A percentile compares a stretch with the other conserved stretches of the same genome.
phyloP scores from a whole-genome alignment of 1,139 yeast genomes.

The Geotrichum australiense region DNA sequence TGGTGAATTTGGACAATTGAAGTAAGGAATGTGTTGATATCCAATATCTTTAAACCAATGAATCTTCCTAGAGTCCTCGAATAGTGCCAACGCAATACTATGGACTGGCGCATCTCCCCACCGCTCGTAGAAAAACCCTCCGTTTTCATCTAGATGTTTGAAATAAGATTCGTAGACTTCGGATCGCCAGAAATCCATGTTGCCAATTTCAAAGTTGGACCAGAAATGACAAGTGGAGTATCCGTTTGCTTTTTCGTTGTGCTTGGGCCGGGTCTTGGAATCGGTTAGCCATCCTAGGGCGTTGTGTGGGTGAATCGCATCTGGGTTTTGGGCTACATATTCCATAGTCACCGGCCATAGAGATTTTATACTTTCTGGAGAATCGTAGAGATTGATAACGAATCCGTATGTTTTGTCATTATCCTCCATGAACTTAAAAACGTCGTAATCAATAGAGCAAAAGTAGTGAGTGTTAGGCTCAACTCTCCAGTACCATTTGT shows the following conservation, averaged over 20 bases:
- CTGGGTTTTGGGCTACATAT: slow-evolving; percentile 47
- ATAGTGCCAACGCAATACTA: slow-evolving; percentile 63
- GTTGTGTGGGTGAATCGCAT: slow-evolving; percentile 55
- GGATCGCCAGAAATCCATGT: slow-evolving; percentile 68
- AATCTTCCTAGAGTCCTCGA: slow-evolving; percentile 59
- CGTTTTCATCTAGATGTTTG: slow-evolving; percentile 54
- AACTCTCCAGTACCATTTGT: slow-evolving; percentile 61
- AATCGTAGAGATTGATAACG: slow-evolving; percentile 55
- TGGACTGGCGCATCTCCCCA: slow-evolving; percentile 96
- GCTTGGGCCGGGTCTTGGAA: slow-evolving; percentile 8
- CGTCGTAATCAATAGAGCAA: slow-evolving; percentile 59
- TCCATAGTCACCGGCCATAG: slow-evolving; percentile 42
- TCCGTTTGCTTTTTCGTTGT: slow-evolving; percentile 43
- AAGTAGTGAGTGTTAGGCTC: slow-evolving; percentile 61
- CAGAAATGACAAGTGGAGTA: slow-evolving; percentile 82
- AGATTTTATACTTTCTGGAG: slow-evolving; percentile 50
- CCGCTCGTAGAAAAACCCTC: slow-evolving; percentile 79
- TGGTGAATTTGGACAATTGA: slow-evolving; percentile 59
- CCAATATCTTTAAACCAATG: slow-evolving; percentile 93
- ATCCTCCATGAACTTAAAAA: slow-evolving; percentile 60
- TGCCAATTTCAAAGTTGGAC: slow-evolving; percentile 78
- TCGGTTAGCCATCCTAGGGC: slow-evolving; percentile 37
- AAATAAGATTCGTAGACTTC: slow-evolving; percentile 63
- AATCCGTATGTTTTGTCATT: slow-evolving; percentile 32
- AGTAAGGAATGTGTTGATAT: slow-evolving; percentile 65